Evolutionary conservation across 768 basidiomycete species (phyloP).

Genomic region (Calocera viscosa): DNA sequence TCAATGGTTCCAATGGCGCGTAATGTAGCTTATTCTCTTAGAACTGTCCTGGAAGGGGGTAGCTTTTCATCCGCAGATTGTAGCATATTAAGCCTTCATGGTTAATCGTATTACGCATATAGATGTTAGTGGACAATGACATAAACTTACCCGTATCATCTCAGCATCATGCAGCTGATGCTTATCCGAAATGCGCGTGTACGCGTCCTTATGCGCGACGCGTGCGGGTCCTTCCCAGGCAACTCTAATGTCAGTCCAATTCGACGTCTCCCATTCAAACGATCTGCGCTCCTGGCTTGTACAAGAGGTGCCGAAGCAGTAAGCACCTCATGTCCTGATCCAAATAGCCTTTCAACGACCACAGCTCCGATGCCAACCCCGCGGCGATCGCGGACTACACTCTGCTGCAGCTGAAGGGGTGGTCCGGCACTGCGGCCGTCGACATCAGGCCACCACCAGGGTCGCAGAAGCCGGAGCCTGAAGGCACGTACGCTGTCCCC

Average conservation of each 20-base stretch:
- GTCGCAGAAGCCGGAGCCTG: constrained; percentile 7
- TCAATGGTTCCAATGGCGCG: background rate
- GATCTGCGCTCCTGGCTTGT: background rate
- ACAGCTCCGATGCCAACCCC: constrained; percentile 1
- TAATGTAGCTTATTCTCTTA: background rate
- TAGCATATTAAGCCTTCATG: background rate
- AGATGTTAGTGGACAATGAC: background rate
- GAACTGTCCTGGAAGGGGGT: background rate
- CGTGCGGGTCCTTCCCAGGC: too few species aligned
- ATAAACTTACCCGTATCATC: too few species aligned
- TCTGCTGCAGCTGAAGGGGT: background rate
- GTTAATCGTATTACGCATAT: background rate
- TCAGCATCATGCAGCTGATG: too few species aligned
- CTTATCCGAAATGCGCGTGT: too few species aligned
- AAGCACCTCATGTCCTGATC: background rate
- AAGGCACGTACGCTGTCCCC: background rate
- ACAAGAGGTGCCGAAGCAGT: constrained; percentile 1
- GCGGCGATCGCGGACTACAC: constrained; percentile 7
- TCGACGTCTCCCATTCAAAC: background rate
- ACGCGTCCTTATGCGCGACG: background rate
- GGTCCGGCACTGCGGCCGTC: background rate
- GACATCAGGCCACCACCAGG: constrained; percentile 1
- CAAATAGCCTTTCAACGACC: background rate
- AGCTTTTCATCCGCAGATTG: background rate
- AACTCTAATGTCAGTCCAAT: background rate